Conservation (phyloP, 2,329 filamentous ascomycete genomes). For the Xylaria sp. region DNA sequence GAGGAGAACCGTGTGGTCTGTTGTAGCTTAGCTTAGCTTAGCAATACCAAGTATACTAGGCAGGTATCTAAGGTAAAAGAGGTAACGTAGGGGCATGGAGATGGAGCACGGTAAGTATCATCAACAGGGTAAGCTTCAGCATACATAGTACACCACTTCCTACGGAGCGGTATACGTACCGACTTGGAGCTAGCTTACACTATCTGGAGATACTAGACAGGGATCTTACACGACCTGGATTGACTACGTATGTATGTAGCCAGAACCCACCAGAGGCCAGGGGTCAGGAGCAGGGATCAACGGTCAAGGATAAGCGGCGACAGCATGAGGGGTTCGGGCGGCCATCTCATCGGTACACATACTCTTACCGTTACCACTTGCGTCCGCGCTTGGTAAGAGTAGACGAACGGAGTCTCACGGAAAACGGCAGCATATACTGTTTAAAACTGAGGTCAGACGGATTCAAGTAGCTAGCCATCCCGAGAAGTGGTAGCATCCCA, state of each 20-base stretch:
- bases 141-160: not conserved
- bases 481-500: not conserved
- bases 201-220: not conserved
- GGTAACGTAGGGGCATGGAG: conserved; percentile 1
- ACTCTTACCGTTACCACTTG: conserved; percentile 11
- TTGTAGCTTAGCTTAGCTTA: too few relatives aligned
- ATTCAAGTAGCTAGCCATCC: not conserved
- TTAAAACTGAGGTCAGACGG: conserved; percentile 13
- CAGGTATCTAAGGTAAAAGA: not conserved
- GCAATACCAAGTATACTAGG: not conserved
- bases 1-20: not conserved
- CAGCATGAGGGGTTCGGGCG: conserved; percentile 22
- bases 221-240: conserved; percentile 7
- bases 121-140: conserved; percentile 17
- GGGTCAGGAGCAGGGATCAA: conserved; percentile 13
- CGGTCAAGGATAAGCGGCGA: conserved; percentile 26
- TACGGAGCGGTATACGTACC: not conserved
- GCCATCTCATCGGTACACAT: conserved; percentile 23
- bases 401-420: not conserved
- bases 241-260: not conserved
- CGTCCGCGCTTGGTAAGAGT: not conserved
- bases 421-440: conserved; percentile 6
- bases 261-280: not conserved
- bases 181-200: conserved; percentile 4
- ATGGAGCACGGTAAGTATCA: conserved; percentile 18